These are phyloP conservation scores for Tephrocybe sp. DNA, from an alignment of 768 basidiomycete genomes.

Conservation along the genomic window DNA sequence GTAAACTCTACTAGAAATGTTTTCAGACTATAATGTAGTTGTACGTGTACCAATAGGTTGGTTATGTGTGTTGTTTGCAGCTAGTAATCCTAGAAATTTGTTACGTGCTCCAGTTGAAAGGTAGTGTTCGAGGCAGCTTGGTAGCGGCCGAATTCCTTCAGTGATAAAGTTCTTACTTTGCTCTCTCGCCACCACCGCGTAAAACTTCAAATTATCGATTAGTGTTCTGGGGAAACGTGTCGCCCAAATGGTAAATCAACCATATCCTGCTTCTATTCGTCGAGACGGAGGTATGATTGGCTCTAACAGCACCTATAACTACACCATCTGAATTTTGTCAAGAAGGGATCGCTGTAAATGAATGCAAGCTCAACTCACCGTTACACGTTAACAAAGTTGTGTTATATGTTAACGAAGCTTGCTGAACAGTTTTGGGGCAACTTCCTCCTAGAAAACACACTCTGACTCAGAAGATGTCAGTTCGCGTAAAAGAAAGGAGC, in stretches of 20 bases:
- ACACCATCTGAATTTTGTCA: not conserved
- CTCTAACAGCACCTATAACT: constrained; percentile 1
- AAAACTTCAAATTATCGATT: too few relatives aligned
- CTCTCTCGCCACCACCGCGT: too few relatives aligned
- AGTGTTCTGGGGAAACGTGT: too few relatives aligned
- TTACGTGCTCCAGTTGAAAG: too few relatives aligned
- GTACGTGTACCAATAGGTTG: not conserved
- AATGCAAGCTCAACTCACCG: not conserved
- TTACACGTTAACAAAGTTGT: not conserved
- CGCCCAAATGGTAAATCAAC: not conserved
- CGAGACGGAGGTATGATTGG: not conserved
- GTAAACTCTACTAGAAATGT: constrained; percentile 37
- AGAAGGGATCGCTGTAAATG: not conserved
- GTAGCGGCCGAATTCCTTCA: too few relatives aligned
- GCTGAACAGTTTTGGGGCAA: constrained; percentile 80
- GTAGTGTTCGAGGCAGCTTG: too few relatives aligned
- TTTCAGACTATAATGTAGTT: not conserved
- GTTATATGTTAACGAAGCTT: constrained; percentile 54
- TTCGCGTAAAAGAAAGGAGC: constrained; percentile 29
- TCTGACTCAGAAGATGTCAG: constrained; percentile 29
- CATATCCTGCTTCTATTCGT: constrained; percentile 2
- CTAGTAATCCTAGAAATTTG: too few relatives aligned
- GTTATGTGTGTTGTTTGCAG: too few relatives aligned
- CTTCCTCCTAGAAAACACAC: constrained; percentile 36
- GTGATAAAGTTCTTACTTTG: too few relatives aligned